Evolutionary conservation across 2,329 filamentous ascomycete species (phyloP).

Genomic region (Sporothrix euskadiensis): DNA sequence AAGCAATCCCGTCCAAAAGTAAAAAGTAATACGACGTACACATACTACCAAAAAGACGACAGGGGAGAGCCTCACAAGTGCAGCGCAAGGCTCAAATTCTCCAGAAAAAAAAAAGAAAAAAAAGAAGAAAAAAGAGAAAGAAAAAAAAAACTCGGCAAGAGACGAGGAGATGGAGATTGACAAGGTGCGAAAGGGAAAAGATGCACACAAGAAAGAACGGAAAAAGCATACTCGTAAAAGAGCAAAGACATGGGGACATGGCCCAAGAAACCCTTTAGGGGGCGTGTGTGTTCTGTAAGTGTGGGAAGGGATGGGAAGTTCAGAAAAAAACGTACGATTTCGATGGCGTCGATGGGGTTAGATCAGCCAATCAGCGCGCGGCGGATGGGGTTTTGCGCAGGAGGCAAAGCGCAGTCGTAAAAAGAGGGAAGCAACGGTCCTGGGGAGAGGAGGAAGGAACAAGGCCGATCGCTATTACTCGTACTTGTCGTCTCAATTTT

Average conservation of each 20-base stretch:
- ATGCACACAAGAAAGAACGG: conserved; percentile 12
- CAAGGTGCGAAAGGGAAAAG: not conserved
- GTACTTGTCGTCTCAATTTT: conserved; percentile 15
- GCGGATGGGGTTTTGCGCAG: conserved; percentile 9
- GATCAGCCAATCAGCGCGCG: conserved; percentile 35
- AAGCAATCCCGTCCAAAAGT: not conserved
- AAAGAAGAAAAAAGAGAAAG: no score
- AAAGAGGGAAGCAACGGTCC: conserved; percentile 1
- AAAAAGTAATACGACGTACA: no score
- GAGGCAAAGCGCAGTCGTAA: not conserved
- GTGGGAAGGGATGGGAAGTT: conserved; percentile 33
- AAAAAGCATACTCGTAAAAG: conserved; percentile 20
- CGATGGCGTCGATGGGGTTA: conserved; percentile 32
- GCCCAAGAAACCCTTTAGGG: conserved; percentile 16
- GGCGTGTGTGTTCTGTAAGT: conserved; percentile 24
- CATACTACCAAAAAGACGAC: not conserved
- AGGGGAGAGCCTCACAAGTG: not conserved
- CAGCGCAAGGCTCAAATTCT: not conserved
- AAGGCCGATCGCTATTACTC: conserved; percentile 10
- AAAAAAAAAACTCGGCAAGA: not conserved
- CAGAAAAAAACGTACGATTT: conserved; percentile 40
- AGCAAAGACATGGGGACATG: conserved; percentile 11
- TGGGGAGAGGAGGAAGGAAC: not conserved
- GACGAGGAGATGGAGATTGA: not conserved
- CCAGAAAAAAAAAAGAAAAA: not conserved